Evolutionary conservation across 225 moss, liverwort and hornwort genomes (phyloP), one percentile per base, ranked within the genome.

Genomic region (Climacium dendroides): DNA sequence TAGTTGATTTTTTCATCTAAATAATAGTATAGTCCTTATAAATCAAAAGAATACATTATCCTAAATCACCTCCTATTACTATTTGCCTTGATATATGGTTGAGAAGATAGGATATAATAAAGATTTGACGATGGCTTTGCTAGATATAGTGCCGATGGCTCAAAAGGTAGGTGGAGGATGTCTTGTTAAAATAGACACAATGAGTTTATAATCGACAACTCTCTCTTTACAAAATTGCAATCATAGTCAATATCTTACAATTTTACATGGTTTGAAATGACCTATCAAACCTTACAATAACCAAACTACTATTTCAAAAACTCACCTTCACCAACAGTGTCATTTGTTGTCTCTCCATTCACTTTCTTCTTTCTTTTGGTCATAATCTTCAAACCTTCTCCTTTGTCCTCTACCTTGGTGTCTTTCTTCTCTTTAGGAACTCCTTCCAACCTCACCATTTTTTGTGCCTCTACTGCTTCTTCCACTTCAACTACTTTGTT

Each of bases 191-290:
- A 53, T 53, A 23, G 14, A 48, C 4, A 48, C 19, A 30, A 74
- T 7, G 0, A 48, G 0, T 30, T 74, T 11, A 6, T 0, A 7
- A 19, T 74, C 1, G 0, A 1, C 4, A 29, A 0, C 19, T 29
- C 10, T 74, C 1, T 74, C 48, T 48, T 74, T 28, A 47, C 6
- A 12, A 74, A 19, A 52, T 52, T 75, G 22, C 1, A 52, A 75
- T 8, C 8, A 52, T 0, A 0, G 35, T 74, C 50, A 50, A 74
- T 13, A 50, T 34, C 34, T 50, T 8, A 52, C 3, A 54, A 15
- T 77, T 12, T 19, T 19, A 47, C 2, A 16, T 1, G n/a, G 0
- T 24, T n/a, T 77, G 7, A 55, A 77, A 16, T 77, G 11, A 55
- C 7, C 10, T 16, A 55, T 35, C 10, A n/a, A 55, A 37, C 24